Conservation (phyloP, 2,329 filamentous ascomycete species). For the Xylaria sp. region DNA sequence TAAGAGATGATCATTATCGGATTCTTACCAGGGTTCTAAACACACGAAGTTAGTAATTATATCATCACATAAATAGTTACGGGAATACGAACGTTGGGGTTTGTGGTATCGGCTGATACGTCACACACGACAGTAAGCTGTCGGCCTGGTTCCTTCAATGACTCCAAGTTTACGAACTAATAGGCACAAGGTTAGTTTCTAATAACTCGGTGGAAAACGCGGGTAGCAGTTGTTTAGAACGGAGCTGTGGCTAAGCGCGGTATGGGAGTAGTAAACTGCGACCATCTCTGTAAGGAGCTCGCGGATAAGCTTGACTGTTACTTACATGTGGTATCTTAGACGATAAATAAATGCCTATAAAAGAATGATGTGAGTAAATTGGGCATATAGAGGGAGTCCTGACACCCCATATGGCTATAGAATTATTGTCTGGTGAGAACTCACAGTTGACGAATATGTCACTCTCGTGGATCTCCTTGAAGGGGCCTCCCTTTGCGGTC, state of each 20-base stretch:
- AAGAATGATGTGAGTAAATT: constrained; percentile 55
- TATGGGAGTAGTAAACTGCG: no score
- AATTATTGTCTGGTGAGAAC: background rate
- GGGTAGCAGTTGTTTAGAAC: no score
- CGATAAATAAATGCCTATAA: constrained; percentile 75
- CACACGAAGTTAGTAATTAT: constrained; percentile 1
- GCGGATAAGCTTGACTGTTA: background rate
- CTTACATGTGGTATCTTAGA: constrained; percentile 43
- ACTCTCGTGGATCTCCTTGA: constrained; percentile 78
- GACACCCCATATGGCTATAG: background rate
- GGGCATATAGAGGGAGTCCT: background rate
- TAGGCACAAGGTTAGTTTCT: constrained; percentile 67
- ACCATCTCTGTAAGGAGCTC: background rate
- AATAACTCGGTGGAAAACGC: background rate
- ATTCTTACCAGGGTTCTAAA: constrained; percentile 56
- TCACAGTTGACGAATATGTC: constrained; percentile 84
- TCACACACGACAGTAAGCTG: constrained; percentile 85
- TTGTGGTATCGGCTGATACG: constrained; percentile 79
- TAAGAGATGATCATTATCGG: constrained; percentile 6
- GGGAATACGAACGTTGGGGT: constrained; percentile 60
- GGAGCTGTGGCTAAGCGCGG: no score
- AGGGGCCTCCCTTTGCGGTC: constrained; percentile 80
- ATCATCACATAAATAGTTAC: background rate
- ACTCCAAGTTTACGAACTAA: constrained; percentile 80
- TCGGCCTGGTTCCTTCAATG: constrained; percentile 73